phyloP scores from a whole-genome alignment of 192 early-diverging fungal genomes.

The Coemansia sp. region DNA sequence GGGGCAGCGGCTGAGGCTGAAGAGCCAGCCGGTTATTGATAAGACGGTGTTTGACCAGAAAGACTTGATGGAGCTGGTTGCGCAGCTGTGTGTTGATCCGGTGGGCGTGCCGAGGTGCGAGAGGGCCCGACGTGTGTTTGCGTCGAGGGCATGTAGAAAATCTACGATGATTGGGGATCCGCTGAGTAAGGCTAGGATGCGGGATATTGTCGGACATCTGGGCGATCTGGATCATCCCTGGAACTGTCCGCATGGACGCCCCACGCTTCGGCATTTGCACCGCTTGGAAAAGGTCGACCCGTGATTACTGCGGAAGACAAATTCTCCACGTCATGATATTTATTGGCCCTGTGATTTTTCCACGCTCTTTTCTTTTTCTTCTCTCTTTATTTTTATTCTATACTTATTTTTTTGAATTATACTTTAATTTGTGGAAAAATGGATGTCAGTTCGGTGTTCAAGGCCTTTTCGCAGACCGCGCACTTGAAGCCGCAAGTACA shows the following conservation, averaged over 20 bases:
- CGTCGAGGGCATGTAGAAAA: constrained; percentile 87
- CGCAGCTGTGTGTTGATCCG: constrained; percentile 46
- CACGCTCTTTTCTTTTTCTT: neutral
- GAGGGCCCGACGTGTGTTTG: constrained; percentile 73
- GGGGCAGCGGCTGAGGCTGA: constrained; percentile 62
- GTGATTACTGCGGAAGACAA: neutral
- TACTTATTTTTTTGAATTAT: neutral
- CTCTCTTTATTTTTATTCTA: neutral
- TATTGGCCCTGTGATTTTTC: neutral
- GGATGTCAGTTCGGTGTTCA: constrained; percentile 12
- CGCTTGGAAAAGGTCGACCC: constrained; percentile 36
- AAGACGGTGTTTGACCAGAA: constrained; percentile 71
- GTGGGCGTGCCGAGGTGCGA: constrained; percentile 68
- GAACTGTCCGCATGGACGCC: constrained; percentile 98
- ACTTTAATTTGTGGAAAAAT: neutral
- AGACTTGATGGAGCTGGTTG: constrained; percentile 47
- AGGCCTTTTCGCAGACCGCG: constrained; percentile 24
- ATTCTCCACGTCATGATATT: neutral
- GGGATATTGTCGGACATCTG: constrained; percentile 78
- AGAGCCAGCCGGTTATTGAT: constrained; percentile 76
- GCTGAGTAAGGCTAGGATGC: constrained; percentile 72
- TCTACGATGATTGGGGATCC: constrained; percentile 92
- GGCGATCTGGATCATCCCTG: constrained; percentile 91
- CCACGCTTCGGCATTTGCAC: constrained; percentile 88
- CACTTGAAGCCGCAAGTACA: constrained; percentile 21